These are phyloP conservation scores for Ascomycota sp. DNA, from an alignment of 2,329 filamentous ascomycete genomes.

Conservation along the genomic window DNA sequence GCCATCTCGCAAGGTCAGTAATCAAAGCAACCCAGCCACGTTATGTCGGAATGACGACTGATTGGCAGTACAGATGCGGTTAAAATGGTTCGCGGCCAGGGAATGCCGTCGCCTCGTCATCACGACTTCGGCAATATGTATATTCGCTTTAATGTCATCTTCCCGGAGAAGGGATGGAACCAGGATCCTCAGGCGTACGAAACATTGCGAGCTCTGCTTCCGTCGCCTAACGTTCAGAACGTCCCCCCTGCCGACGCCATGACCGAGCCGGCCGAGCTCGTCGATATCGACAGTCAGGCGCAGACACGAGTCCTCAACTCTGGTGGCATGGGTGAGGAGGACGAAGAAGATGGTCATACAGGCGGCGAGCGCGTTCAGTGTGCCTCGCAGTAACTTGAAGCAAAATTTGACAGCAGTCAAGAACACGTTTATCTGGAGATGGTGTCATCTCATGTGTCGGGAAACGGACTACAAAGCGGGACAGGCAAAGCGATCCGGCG, in stretches of 20 bases:
- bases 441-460: too few species aligned
- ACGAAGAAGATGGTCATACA: slow-evolving; percentile 53
- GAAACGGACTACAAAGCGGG: too few species aligned
- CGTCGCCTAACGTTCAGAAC: slow-evolving; percentile 38
- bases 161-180: slow-evolving; percentile 60
- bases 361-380: slow-evolving; percentile 67
- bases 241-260: slow-evolving; percentile 63
- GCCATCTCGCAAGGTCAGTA: slow-evolving; percentile 73
- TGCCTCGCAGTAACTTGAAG: slow-evolving; percentile 74
- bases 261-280: slow-evolving; percentile 72
- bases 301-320: slow-evolving; percentile 46
- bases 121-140: slow-evolving; percentile 92
- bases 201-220: slow-evolving; percentile 65
- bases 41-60: not conserved
- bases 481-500: too few species aligned
- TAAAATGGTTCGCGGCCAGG: slow-evolving; percentile 87
- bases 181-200: slow-evolving; percentile 47
- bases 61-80: slow-evolving; percentile 41
- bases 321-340: slow-evolving; percentile 41
- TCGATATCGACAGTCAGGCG: slow-evolving; percentile 53
- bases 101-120: slow-evolving; percentile 89
- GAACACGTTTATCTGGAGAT: too few species aligned
- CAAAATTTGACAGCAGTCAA: too few species aligned
- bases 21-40: not conserved
- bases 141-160: slow-evolving; percentile 94